phyloP scores from a whole-genome alignment of 192 early-diverging fungal species.

The Backusella liffmaniae region DNA sequence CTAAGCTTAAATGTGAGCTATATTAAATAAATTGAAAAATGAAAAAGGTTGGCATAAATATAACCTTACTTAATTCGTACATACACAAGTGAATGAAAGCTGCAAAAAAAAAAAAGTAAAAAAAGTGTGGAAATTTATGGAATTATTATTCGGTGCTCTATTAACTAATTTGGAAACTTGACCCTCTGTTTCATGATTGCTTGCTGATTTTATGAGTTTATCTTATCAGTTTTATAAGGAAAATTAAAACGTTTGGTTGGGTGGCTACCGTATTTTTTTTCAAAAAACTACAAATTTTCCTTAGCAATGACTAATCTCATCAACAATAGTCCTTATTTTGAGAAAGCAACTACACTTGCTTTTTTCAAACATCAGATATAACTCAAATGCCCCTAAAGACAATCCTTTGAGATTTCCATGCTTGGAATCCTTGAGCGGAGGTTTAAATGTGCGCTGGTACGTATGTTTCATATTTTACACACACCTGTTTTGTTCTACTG shows the following conservation, averaged over 20 bases:
- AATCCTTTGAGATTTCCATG: no score
- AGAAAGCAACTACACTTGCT: not conserved
- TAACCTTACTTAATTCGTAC: conserved; percentile 1
- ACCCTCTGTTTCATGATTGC: no score
- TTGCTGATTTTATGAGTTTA: no score
- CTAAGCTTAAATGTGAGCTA: not conserved
- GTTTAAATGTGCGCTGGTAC: not conserved
- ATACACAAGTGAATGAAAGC: not conserved
- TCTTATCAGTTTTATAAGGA: no score
- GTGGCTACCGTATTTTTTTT: no score
- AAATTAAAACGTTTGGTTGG: no score
- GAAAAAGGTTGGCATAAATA: not conserved
- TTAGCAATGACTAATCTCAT: no score
- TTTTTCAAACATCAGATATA: not conserved
- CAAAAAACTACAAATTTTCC: no score
- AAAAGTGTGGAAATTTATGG: not conserved
- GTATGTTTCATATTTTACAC: not conserved
- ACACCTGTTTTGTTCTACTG: not conserved
- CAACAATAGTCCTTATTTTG: no score
- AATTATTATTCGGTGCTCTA: not conserved
- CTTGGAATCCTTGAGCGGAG: not conserved
- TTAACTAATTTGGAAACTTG: no score
- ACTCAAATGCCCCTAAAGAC: no score
- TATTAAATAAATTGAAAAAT: not conserved
- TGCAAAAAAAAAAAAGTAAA: not conserved